Evolutionary conservation across 1,284 basidiomycete genomes (phyloP).

Genomic region (Tilletia walkeri): DNA sequence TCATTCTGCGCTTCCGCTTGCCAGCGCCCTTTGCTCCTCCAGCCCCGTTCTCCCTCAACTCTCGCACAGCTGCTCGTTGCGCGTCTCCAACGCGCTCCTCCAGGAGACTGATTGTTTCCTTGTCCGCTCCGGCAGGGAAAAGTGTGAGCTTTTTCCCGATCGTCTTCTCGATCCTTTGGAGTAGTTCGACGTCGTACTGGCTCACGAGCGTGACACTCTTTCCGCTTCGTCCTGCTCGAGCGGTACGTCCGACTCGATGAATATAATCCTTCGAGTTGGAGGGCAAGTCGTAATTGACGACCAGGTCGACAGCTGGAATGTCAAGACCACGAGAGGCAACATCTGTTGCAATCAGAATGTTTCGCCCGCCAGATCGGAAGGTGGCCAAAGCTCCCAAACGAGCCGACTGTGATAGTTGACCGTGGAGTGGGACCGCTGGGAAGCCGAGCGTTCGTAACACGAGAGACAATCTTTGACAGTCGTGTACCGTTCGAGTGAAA

Average conservation of each 20-base stretch:
- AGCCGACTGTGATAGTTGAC: constrained; percentile 89
- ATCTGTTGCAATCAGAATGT: constrained; percentile 91
- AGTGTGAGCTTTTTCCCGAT: constrained; percentile 88
- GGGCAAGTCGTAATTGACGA: constrained; percentile 98
- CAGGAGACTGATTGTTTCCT: constrained; percentile 83
- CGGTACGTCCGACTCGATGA: constrained; percentile 94
- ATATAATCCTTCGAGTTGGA: constrained; percentile 99
- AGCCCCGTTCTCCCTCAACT: constrained; percentile 57
- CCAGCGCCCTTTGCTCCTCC: constrained; percentile 46
- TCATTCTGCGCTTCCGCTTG: constrained; percentile 35
- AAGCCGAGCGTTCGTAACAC: constrained; percentile 88
- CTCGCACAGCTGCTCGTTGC: constrained; percentile 74
- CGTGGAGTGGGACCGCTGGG: constrained; percentile 91
- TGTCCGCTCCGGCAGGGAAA: constrained; percentile 74
- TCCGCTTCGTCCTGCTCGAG: constrained; percentile 89
- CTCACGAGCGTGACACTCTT: constrained; percentile 95
- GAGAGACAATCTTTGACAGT: constrained; percentile 84
- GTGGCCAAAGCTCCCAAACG: constrained; percentile 91
- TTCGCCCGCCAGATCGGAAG: constrained; percentile 91
- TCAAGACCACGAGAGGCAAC: constrained; percentile 90
- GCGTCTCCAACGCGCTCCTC: constrained; percentile 89
- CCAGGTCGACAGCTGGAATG: constrained; percentile 91
- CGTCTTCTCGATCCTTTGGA: constrained; percentile 79
- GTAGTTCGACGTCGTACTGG: constrained; percentile 95
- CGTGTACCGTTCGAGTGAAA: constrained; percentile 92